Base-by-base conservation (phyloP, 2,329 filamentous ascomycete species). In the Exophiala sideris region DNA sequence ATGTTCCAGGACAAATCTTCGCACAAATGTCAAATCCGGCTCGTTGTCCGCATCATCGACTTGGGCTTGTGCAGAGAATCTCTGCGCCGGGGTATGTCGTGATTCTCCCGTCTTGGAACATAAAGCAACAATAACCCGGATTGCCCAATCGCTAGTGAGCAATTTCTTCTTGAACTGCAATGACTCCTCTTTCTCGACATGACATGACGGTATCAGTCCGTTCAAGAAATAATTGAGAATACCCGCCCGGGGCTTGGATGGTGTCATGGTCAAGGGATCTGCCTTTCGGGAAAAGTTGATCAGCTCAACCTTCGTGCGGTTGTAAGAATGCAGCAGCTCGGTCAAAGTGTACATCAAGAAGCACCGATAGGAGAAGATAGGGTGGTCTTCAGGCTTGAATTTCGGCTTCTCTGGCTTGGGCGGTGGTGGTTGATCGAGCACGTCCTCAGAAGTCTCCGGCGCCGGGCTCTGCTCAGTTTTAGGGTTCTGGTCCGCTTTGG, bases 271-370 rank as follows among this genome's bases (percentile, higher is more conserved):
- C 63, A 89, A 86, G 41, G 90, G 81, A 44, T 92, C 89, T 5
- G 89, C 87, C 67, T 91, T 96, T 57, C 92, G 86, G 62, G 95
- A 97, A 75, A 96, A 99, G 70, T 96, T 97, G 76, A 99, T 96
- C 68, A 99, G 97, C 68, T 99, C 95, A 40, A 99, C 84, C 78
- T 99, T 99, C 7, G 91, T 89, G 50, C 91, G 85, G 63, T 91
- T 96, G 74, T 97, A 99, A 66, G 88, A 95, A 53, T 88, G 85
- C 11, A 99, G 78, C 11, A 99, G 81, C 71, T 99, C 94, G 0
- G 90, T 86, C 36, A 99, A 76, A 66, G 91, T 96, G 67, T 94
- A 91, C 32, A 99, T 80, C 48, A 99, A 76, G 75, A 97, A 96
- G 74, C 92, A 96, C 45, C 94, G 85, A 67, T 97, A 99, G 49